Evolutionary conservation across 371 early-diverging fungal species (phyloP), one percentile per base, ranked within the genome.

Genomic region (Mucor piriformis): DNA sequence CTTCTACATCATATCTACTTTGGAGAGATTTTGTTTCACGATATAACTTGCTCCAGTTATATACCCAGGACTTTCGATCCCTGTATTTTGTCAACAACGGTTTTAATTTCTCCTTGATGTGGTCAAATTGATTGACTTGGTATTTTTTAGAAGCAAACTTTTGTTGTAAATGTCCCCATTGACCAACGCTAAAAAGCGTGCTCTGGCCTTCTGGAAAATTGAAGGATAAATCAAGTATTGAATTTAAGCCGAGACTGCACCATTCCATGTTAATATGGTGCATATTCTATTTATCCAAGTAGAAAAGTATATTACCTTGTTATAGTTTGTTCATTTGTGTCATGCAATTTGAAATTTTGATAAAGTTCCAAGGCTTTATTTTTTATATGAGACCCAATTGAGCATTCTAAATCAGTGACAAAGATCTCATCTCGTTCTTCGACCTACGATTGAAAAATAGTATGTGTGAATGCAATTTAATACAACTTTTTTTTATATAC

Each of bases 151-250:
- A 3, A 5, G 42, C 20, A 10, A 42, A 42, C 3, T 5, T 11
- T 3, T 10, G n/a, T 42, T 42, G 2, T 20, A 42, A 10, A 2
- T 18, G 2, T 42, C 21, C 20, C 42, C 42, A 42, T 18, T 42
- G 42, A 10, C 2, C 3, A 40, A 23, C 42, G 6, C 21, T 21
- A 40, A 53, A 53, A 23, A 53, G 27, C 24, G 53, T 53, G 27
- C n/a, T 53, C 42, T 53, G 53, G 24, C 35, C 53, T 34, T 53
- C 37, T 37, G 53, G 53, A 53, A 25, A 20, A 27, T 53, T 16
- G 27, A 40, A 53, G 13, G 53, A 53, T 15, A 53, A n/a, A 27
- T 40, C 27, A 24, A 53, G 12, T 7, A 38, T 53, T 27, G 53
- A 53, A 23, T 53, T 42, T 34, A 53, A 37, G 16, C 40, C 42